Percentiles rank a stretch among this genome's conserved stretches.
phyloP scores from a whole-genome alignment of 2,329 filamentous ascomycete genomes.

The Cercospora brassicicola region DNA sequence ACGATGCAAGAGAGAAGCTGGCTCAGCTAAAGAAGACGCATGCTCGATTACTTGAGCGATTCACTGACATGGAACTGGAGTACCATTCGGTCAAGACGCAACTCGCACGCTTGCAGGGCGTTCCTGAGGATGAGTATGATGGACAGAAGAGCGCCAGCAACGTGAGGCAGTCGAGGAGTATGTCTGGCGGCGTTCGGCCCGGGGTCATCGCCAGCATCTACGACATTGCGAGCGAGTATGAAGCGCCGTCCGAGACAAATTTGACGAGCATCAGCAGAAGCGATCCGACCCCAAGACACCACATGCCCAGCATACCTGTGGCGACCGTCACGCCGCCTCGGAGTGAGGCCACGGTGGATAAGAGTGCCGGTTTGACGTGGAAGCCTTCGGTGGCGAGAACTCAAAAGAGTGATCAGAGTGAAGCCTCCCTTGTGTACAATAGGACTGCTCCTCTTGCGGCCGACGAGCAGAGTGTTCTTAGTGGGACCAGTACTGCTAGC shows the following conservation, averaged over 20 bases:
- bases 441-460: constrained; percentile 32
- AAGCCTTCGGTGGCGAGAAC: constrained; percentile 25
- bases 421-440: constrained; percentile 27
- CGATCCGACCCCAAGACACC: constrained; percentile 25
- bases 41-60: constrained; percentile 51
- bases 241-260: constrained; percentile 13
- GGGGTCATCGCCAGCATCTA: constrained; percentile 29
- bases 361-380: constrained; percentile 29
- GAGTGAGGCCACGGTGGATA: constrained; percentile 28
- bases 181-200: constrained; percentile 24
- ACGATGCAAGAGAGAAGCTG: constrained; percentile 50
- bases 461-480: constrained; percentile 34
- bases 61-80: constrained; percentile 49
- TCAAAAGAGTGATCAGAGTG: constrained; percentile 29
- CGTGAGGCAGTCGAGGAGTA: constrained; percentile 14
- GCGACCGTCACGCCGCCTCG: constrained; percentile 23
- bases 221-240: constrained; percentile 28
- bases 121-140: constrained; percentile 10
- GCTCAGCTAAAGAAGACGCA: constrained; percentile 55
- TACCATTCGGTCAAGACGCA: constrained; percentile 35
- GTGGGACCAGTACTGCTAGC: constrained; percentile 36
- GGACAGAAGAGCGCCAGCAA: constrained; percentile 8
- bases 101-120: constrained; percentile 28
- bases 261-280: constrained; percentile 25
- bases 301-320: constrained; percentile 17